Base-by-base conservation (phyloP, 805 yeast species). In the Kluyveromyces nonfermentans region DNA sequence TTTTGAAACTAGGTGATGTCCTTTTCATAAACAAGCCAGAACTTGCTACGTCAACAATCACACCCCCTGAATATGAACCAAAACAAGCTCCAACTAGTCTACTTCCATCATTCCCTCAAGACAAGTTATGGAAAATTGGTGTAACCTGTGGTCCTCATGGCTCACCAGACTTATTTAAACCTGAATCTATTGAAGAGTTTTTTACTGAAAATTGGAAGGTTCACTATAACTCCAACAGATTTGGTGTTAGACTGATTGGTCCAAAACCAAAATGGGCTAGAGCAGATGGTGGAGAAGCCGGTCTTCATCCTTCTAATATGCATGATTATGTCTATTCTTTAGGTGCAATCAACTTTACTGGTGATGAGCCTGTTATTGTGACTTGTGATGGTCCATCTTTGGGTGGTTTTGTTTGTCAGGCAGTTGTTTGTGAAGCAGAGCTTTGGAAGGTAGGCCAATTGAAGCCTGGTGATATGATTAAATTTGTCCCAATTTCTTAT, bases 381-480 rank as follows among this genome's bases (percentile, higher is more conserved):
- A 87, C 97, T 2, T 86, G 97, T 60, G 98, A 90, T 67, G 97
- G 97, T 50, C 97, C 98, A 35, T 85, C 96, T 9, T 75, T 90
- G 46, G 97, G 98, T 59, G 98, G 98, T 1, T 93, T 90, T 59
- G 97, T 90, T 30, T 90, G 97, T 66, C 84, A 88, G 60, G 97
- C 95, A 7, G 97, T 93, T 47, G 95, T 93, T 51, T 85, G 87
- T 12, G 94, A 88, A 58, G 86, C 94, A 34, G 98, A 93, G 68
- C 78, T 93, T 82, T 90, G 97, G 97, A 93, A 93, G 70, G 85
- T 93, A 59, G 98, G 98, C 38, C 97, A 90, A 69, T 89, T 86
- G 35, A 89, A 85, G 64, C 97, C 97, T 4, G 97, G 97, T 58
- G 97, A 93, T 58, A 55, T 64, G 39, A 79, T 90, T 47, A 75